These are phyloP conservation scores for Daldinia grandis DNA, from an alignment of 495 filamentous ascomycete species.

Conservation along the genomic window DNA sequence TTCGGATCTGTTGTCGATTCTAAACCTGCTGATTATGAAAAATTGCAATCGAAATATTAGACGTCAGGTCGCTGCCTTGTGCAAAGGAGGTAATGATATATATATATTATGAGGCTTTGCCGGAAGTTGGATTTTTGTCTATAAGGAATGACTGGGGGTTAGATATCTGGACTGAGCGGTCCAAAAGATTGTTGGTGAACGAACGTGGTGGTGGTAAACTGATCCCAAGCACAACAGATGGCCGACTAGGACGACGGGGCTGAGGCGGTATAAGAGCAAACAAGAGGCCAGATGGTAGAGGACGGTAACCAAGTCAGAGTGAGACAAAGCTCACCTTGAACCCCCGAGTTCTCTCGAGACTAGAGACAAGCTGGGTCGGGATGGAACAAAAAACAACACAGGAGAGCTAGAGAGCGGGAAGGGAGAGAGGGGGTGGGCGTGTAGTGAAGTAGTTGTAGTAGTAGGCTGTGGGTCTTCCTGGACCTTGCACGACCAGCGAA, in stretches of 20 bases:
- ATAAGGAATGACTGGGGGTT: slow-evolving; percentile 58
- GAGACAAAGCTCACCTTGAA: slow-evolving; percentile 46
- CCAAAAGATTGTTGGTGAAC: slow-evolving; percentile 40
- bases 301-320: slow-evolving; percentile 35
- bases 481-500: slow-evolving; percentile 42
- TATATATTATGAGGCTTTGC: slow-evolving; percentile 2
- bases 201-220: slow-evolving; percentile 43
- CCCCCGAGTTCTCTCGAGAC: slow-evolving; percentile 42
- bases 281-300: slow-evolving; percentile 27
- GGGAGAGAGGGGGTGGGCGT: slow-evolving; percentile 48
- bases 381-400: slow-evolving; percentile 49
- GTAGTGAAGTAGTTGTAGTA: slow-evolving; percentile 44
- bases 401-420: slow-evolving; percentile 47
- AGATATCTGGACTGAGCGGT: slow-evolving; percentile 41
- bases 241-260: slow-evolving; percentile 34
- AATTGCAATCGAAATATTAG: slow-evolving; percentile 7
- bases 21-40: slow-evolving; percentile 9
- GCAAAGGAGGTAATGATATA: slow-evolving; percentile 5
- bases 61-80: slow-evolving; percentile 9
- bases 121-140: slow-evolving; percentile 11
- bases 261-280: slow-evolving; percentile 44
- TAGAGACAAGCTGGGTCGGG: slow-evolving; percentile 48
- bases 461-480: slow-evolving; percentile 36
- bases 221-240: slow-evolving; percentile 32
- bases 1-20: slow-evolving; percentile 1